These are phyloP conservation scores for Mycothermus thermophilus DNA, from an alignment of 495 filamentous ascomycete genomes.

Conservation along the genomic window DNA sequence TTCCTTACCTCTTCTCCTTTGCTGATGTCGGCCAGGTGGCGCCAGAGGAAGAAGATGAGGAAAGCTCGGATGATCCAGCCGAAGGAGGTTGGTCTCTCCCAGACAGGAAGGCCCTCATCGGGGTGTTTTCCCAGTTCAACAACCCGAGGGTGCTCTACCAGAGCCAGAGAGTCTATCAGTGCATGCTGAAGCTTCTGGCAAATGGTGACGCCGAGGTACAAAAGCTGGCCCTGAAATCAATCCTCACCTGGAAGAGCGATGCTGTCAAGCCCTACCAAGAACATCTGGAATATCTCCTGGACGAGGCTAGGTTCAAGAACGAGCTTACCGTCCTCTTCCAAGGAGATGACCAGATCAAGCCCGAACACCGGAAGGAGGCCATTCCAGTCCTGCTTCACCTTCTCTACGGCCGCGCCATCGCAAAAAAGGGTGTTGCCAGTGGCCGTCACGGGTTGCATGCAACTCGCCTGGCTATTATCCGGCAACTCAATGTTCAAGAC, in stretches of 20 bases:
- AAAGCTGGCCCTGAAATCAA: constrained; percentile 64
- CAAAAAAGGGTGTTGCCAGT: constrained; percentile 56
- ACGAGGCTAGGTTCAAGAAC: constrained; percentile 83
- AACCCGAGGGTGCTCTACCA: constrained; percentile 76
- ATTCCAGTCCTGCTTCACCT: constrained; percentile 79
- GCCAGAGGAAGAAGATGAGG: constrained; percentile 23
- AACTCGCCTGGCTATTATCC: constrained; percentile 43
- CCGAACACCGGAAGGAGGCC: constrained; percentile 52
- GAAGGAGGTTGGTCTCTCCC: constrained; percentile 40
- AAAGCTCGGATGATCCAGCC: constrained; percentile 40
- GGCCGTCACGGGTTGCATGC: constrained; percentile 47
- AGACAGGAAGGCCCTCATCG: constrained; percentile 69
- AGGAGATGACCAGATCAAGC: constrained; percentile 61
- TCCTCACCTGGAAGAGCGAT: constrained; percentile 76
- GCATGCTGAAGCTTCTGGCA: constrained; percentile 56
- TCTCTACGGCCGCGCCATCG: constrained; percentile 78
- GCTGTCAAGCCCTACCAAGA: constrained; percentile 69
- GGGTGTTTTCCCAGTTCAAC: constrained; percentile 67
- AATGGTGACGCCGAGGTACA: constrained; percentile 88
- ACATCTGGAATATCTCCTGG: constrained; percentile 73
- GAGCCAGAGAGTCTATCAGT: constrained; percentile 59
- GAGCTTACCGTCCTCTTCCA: constrained; percentile 79
- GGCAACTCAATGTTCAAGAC: constrained; percentile 43
- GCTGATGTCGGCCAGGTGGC: constrained; percentile 39
- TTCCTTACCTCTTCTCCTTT: constrained; percentile 79